Conservation (phyloP, 2,329 filamentous ascomycete genomes). For the Thielaviopsis punctulata region DNA sequence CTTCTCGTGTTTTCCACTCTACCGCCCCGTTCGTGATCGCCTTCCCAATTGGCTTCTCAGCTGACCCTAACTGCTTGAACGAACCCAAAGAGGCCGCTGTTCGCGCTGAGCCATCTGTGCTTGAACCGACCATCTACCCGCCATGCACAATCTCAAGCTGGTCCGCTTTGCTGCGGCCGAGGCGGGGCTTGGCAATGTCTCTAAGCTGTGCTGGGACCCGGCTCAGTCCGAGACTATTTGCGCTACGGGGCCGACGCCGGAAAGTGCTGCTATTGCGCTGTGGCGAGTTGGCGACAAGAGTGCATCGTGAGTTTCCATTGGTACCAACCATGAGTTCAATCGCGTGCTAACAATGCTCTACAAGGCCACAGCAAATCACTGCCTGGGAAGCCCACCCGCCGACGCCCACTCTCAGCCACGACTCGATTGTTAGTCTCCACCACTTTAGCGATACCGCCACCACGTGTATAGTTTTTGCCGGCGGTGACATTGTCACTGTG, state of each 20-base stretch:
- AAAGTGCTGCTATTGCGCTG: constrained; percentile 56
- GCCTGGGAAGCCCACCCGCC: constrained; percentile 82
- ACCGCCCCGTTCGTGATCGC: neutral
- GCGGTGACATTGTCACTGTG: constrained; percentile 79
- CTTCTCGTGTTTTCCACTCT: neutral
- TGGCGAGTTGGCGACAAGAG: constrained; percentile 31
- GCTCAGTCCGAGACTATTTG: constrained; percentile 62
- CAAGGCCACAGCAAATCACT: constrained; percentile 34
- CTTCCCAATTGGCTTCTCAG: neutral
- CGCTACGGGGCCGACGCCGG: constrained; percentile 62
- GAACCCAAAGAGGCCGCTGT: neutral
- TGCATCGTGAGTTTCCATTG: constrained; percentile 22
- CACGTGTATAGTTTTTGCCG: constrained; percentile 68
- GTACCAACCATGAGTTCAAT: neutral
- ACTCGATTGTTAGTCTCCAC: constrained; percentile 63
- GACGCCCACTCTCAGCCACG: constrained; percentile 54
- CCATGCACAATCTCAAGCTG: constrained; percentile 79
- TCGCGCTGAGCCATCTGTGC: neutral
- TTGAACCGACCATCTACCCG: constrained; percentile 1
- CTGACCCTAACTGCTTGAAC: neutral
- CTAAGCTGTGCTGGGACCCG: constrained; percentile 74
- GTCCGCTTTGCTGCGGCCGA: constrained; percentile 53
- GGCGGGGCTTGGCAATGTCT: constrained; percentile 35
- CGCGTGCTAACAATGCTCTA: constrained; percentile 13
- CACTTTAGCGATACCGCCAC: constrained; percentile 67